phyloP scores from a whole-genome alignment of 345 rosid genomes.

The Arabis alpina region DNA sequence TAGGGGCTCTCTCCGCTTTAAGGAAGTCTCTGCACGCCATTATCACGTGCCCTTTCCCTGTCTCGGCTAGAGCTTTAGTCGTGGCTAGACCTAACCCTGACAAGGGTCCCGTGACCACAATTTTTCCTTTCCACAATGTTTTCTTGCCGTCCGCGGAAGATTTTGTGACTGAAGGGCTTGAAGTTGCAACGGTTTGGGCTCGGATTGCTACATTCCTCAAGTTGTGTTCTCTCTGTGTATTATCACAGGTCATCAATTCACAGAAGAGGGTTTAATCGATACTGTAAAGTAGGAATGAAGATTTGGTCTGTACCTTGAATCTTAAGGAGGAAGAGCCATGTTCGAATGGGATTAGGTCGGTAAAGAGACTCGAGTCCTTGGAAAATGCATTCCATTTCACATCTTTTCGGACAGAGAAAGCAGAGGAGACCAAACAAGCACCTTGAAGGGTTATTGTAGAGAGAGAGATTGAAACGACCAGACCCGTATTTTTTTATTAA shows the following conservation, averaged over 20 bases:
- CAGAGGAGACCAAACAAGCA: slow-evolving; percentile 74
- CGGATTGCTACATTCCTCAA: slow-evolving; percentile 54
- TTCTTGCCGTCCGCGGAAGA: slow-evolving; percentile 68
- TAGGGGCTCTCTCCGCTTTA: slow-evolving; percentile 43
- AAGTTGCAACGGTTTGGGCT: slow-evolving; percentile 75
- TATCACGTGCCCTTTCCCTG: slow-evolving; percentile 88
- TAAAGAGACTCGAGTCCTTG: slow-evolving; percentile 78
- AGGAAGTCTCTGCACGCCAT: slow-evolving; percentile 89
- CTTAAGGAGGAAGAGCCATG: slow-evolving; percentile 58
- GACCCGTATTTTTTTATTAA: too few relatives aligned
- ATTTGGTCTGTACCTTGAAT: slow-evolving; percentile 55
- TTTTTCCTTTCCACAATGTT: slow-evolving; percentile 79
- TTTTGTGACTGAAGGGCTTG: slow-evolving; percentile 55
- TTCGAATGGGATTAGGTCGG: slow-evolving; percentile 65
- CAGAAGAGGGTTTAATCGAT: neutral
- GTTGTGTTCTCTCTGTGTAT: slow-evolving; percentile 56
- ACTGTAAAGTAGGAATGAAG: neutral
- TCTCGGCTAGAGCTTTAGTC: slow-evolving; percentile 86
- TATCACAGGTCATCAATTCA: neutral
- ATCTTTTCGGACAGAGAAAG: slow-evolving; percentile 69
- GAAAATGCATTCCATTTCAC: slow-evolving; percentile 58
- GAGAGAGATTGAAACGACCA: neutral
- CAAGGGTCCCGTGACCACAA: slow-evolving; percentile 86
- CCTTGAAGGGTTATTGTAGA: slow-evolving; percentile 72
- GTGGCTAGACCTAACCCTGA: slow-evolving; percentile 93